These are phyloP conservation scores for Colletotrichum sidae DNA, from an alignment of 2,329 filamentous ascomycete species.

Conservation along the genomic window DNA sequence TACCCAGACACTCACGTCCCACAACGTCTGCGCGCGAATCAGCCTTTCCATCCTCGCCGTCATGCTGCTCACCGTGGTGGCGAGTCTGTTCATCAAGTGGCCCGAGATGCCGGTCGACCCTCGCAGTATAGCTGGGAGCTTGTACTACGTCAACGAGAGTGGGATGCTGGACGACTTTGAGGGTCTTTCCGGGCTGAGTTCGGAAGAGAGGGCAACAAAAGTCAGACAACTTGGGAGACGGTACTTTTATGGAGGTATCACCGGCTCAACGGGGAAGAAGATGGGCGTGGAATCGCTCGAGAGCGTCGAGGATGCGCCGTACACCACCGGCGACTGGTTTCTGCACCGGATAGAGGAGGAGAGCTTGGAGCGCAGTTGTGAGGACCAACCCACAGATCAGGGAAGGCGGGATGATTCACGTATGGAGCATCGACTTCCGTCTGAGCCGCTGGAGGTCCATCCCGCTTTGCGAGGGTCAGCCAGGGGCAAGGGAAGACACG, in stretches of 20 bases:
- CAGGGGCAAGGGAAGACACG: no score
- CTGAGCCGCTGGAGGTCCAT: no score
- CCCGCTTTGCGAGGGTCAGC: no score
- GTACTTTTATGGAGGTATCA: conserved; percentile 43
- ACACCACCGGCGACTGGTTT: conserved; percentile 17
- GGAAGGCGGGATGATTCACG: no score
- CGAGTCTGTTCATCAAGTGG: conserved; percentile 55
- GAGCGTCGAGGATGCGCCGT: conserved; percentile 28
- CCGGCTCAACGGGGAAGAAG: conserved; percentile 1
- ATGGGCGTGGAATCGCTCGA: conserved; percentile 32
- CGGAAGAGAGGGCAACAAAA: conserved; percentile 18
- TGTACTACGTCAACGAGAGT: conserved; percentile 53
- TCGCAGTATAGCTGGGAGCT: conserved; percentile 56
- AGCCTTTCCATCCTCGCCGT: conserved; percentile 52
- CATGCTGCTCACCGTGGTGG: conserved; percentile 55
- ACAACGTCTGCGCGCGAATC: conserved; percentile 54
- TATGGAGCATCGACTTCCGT: no score
- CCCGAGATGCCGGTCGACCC: conserved; percentile 60
- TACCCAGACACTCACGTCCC: conserved; percentile 52
- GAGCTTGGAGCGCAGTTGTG: neutral
- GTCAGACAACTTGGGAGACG: conserved; percentile 32
- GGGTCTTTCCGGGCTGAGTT: conserved; percentile 28
- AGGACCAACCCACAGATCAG: no score
- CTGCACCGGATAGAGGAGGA: neutral
- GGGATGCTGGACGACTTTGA: conserved; percentile 36